Conservation (phyloP, 2,329 filamentous ascomycete genomes). For the Calonectria montana region DNA sequence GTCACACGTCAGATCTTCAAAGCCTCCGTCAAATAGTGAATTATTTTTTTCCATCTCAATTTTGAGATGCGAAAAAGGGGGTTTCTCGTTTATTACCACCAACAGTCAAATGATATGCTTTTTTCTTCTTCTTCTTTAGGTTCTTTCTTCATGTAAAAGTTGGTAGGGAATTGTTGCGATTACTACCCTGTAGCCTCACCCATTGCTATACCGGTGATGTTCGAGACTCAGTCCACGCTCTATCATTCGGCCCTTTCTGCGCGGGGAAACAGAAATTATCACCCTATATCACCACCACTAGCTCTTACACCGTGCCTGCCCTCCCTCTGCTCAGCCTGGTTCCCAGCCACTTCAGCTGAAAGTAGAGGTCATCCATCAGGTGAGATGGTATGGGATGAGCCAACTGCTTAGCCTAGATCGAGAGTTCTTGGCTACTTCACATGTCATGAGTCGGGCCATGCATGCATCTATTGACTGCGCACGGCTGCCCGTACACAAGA, state of each 20-base stretch:
- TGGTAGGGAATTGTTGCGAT: neutral
- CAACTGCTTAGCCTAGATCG: neutral
- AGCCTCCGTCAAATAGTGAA: too few relatives aligned
- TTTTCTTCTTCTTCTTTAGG: neutral
- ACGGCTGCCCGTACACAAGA: neutral
- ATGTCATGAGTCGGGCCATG: neutral
- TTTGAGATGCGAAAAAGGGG: too few relatives aligned
- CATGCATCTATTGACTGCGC: neutral
- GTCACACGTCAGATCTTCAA: too few relatives aligned
- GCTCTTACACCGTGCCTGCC: neutral
- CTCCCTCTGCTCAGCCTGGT: neutral
- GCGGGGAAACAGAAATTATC: neutral
- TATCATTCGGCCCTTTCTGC: neutral
- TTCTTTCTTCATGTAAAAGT: neutral
- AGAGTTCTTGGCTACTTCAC: neutral
- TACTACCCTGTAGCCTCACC: neutral
- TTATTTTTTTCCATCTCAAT: too few relatives aligned
- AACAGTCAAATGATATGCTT: neutral
- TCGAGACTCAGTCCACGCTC: neutral
- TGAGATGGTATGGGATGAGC: neutral
- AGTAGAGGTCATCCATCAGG: neutral
- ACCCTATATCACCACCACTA: neutral
- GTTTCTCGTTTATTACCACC: too few relatives aligned
- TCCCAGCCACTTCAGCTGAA: neutral
- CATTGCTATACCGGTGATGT: neutral